These are phyloP conservation scores for Prunus mume DNA, from an alignment of 306 rosid genomes.

Conservation along the genomic window DNA sequence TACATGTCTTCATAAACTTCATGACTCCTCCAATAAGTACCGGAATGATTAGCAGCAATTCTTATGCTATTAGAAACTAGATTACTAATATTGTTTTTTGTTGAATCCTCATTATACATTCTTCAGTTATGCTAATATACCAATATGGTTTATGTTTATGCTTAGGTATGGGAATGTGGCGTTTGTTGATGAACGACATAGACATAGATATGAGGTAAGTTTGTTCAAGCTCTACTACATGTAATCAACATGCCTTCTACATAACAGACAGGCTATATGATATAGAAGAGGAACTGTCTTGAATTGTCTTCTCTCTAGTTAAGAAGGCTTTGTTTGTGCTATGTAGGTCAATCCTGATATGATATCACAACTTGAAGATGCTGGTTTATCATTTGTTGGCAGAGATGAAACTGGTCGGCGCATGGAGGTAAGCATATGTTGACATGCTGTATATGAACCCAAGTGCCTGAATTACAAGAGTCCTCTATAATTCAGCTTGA, in stretches of 20 bases:
- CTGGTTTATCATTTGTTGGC: constrained; percentile 82
- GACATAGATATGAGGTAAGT: constrained; percentile 84
- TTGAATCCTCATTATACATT: neutral
- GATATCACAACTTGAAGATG: constrained; percentile 69
- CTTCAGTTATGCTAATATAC: constrained; percentile 14
- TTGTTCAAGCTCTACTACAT: constrained; percentile 11
- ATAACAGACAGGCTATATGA: neutral
- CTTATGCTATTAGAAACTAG: neutral
- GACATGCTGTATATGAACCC: neutral
- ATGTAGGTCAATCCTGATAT: constrained; percentile 82
- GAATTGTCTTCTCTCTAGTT: neutral
- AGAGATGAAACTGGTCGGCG: constrained; percentile 75
- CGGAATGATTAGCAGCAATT: neutral
- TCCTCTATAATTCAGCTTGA: constrained; percentile 5
- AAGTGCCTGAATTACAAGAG: neutral
- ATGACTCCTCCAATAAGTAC: neutral
- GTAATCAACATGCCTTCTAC: neutral
- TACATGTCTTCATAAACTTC: neutral
- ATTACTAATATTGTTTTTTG: neutral
- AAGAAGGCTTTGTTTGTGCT: constrained; percentile 7
- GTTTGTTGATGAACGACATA: constrained; percentile 78
- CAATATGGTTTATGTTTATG: constrained; percentile 17
- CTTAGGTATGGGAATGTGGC: constrained; percentile 61
- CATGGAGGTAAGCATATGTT: constrained; percentile 57
- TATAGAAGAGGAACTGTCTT: neutral